A percentile compares a stretch with the other conserved stretches of the same genome.
Evolutionary conservation across 2,329 filamentous ascomycete genomes (phyloP).

Genomic region (Aspergillus pseudotamarii): DNA sequence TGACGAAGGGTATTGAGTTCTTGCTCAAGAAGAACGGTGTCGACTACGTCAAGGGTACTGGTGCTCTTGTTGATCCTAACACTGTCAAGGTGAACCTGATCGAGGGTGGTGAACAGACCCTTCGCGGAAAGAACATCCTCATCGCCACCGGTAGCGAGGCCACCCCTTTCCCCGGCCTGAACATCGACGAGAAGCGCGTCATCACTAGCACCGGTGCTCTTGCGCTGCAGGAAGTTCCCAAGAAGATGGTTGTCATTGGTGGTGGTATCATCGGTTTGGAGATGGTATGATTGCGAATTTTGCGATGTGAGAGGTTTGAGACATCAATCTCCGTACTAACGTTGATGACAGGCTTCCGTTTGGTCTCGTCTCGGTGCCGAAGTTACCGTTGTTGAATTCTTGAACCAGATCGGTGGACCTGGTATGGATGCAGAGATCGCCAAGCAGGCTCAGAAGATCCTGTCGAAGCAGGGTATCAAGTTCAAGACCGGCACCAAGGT

Average conservation of each 20-base stretch:
- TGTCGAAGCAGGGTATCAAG: slow-evolving; percentile 95
- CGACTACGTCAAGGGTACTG: slow-evolving; percentile 94
- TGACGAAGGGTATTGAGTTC: slow-evolving; percentile 98
- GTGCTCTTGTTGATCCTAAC: slow-evolving; percentile 83
- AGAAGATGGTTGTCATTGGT: slow-evolving; percentile 96
- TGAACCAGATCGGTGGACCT: slow-evolving; percentile 93
- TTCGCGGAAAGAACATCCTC: slow-evolving; percentile 94
- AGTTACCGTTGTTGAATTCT: slow-evolving; percentile 96
- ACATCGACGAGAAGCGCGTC: slow-evolving; percentile 96
- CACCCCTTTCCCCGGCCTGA: slow-evolving; percentile 92
- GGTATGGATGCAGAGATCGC: slow-evolving; percentile 96
- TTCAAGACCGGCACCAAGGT: slow-evolving; percentile 99
- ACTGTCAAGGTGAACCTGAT: slow-evolving; percentile 87
- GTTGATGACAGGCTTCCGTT: slow-evolving; percentile 68
- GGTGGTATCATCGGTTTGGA: slow-evolving; percentile 98
- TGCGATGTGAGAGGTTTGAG: background rate
- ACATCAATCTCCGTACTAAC: background rate
- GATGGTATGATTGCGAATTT: slow-evolving; percentile 64
- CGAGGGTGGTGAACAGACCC: slow-evolving; percentile 85
- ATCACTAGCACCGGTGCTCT: slow-evolving; percentile 96
- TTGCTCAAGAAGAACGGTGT: slow-evolving; percentile 99
- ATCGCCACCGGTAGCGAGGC: slow-evolving; percentile 96
- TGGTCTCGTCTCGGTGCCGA: slow-evolving; percentile 93
- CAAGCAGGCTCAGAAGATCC: slow-evolving; percentile 88
- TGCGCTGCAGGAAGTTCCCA: slow-evolving; percentile 83